Percentiles rank a stretch among this genome's conserved stretches.
These are phyloP conservation scores for Boletus rubroflammeus DNA, from an alignment of 768 basidiomycete genomes.

Conservation along the genomic window DNA sequence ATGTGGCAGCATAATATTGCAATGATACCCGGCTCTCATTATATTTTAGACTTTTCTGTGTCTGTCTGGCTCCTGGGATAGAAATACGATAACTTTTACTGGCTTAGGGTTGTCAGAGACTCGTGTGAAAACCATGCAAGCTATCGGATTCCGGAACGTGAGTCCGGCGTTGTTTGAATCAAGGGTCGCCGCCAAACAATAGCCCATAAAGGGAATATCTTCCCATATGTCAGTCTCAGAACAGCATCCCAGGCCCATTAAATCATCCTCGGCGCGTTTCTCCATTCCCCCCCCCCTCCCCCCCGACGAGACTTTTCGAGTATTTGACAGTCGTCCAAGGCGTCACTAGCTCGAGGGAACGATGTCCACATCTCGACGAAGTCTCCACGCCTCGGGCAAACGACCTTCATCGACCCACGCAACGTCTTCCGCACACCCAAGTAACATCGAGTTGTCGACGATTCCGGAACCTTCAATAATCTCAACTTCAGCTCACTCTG, in stretches of 20 bases:
- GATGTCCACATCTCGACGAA: constrained; percentile 31
- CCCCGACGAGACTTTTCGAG: background rate
- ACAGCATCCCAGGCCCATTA: background rate
- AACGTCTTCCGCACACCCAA: constrained; percentile 5
- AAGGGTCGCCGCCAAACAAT: constrained; percentile 14
- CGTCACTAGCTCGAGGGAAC: background rate
- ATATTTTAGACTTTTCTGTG: background rate
- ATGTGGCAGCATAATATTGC: background rate
- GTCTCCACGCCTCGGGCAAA: constrained; percentile 14
- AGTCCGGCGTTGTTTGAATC: constrained; percentile 17
- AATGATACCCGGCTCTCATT: constrained; percentile 10
- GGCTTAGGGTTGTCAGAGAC: background rate
- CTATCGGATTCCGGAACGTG: background rate
- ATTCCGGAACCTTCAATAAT: constrained; percentile 12
- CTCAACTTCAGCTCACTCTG: constrained; percentile 25
- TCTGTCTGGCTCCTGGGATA: background rate
- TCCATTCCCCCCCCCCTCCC: background rate
- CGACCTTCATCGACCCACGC: constrained; percentile 12
- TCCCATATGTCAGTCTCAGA: constrained; percentile 9
- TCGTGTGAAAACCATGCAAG: background rate
- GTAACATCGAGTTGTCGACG: constrained; percentile 15
- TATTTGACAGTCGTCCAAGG: background rate
- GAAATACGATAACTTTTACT: too few species aligned
- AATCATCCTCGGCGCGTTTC: background rate
- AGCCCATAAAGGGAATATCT: constrained; percentile 8